phyloP scores from a whole-genome alignment of 495 filamentous ascomycete species.

The Annulohypoxylon stygium region DNA sequence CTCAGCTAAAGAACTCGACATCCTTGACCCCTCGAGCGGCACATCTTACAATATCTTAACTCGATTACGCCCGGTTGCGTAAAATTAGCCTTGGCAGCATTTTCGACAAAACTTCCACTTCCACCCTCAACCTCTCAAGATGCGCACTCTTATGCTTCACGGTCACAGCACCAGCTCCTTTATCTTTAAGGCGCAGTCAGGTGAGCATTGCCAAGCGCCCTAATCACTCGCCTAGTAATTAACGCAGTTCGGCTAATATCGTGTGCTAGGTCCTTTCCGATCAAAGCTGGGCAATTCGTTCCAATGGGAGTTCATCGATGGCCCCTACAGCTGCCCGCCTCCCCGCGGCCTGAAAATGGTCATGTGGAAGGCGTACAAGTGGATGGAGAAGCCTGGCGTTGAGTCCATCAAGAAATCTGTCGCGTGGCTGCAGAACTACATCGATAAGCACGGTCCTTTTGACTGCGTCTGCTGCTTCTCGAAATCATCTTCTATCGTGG shows the following conservation, averaged over 20 bases:
- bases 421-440: constrained; percentile 9
- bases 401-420: constrained; percentile 14
- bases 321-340: constrained; percentile 15
- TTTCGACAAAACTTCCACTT: constrained; percentile 5
- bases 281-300: constrained; percentile 15
- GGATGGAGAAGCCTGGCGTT: constrained; percentile 16
- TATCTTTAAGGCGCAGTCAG: constrained; percentile 16
- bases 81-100: constrained; percentile 8
- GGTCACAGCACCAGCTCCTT: constrained; percentile 19
- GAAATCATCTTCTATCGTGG: constrained; percentile 10
- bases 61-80: not conserved
- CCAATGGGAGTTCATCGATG: constrained; percentile 9
- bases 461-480: constrained; percentile 17
- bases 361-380: constrained; percentile 19
- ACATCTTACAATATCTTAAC: constrained; percentile 18
- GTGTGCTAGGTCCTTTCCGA: constrained; percentile 2
- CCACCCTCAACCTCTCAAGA: not conserved
- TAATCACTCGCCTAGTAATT: not conserved
- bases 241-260: not conserved
- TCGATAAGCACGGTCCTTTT: constrained; percentile 7
- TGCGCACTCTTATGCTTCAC: constrained; percentile 19
- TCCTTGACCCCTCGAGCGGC: constrained; percentile 7
- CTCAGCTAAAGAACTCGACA: not conserved
- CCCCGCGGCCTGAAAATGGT: constrained; percentile 21
- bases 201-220: not conserved